Base-by-base conservation (phyloP, 768 basidiomycete genomes). In the Clitopilus passeckerianus region DNA sequence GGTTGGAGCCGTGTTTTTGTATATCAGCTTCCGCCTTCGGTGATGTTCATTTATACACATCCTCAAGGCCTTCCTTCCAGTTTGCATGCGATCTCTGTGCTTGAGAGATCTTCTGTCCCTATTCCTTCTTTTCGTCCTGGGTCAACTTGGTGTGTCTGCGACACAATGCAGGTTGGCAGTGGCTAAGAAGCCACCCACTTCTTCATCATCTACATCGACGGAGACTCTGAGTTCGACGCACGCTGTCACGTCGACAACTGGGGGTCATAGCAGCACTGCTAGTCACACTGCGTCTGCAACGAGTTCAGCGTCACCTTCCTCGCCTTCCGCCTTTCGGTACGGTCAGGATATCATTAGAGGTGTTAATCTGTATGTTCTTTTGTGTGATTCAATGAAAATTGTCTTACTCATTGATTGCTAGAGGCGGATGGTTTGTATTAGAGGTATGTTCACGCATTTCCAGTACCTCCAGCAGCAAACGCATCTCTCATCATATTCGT, bases 371-470 rank as follows among this genome's bases (percentile, higher is more conserved):
- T 86, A 63, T 63, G 85, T 79, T n/a, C 46, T 53, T 37, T 50
- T 46, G 20, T 8, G 0, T 44, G 27, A 4, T 30, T 30, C 3
- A 30, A 30, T 24, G 34, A 14, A 8, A 30, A 41, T 34, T 35
- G 56, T 54, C 61, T 33, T 52, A 27, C 60, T 54, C 35, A 41
- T 34, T 34, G 15, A 27, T 59, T 34, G 15, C 16, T 61, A 84
- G 84, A 27, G 85, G 85, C 15, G 85, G 85, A 1, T 86, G 85
- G 86, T 79, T 86, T 59, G 82, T 86, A 15, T 70, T 86, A 1
- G 85, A 86, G 74, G 83, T 81, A 53, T 46, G 71, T 52, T 20
- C 34, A n/a, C n/a, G n/a, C 12, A 43, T 35, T 35, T 54, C 10
- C 22, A 7, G 7, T 54, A 33, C 54, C 8, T 50, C 5, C 20